A percentile compares a stretch with the other conserved stretches of the same genome.
Evolutionary conservation across 139 green algal species (phyloP).

Genomic region (Eudorina sp.): DNA sequence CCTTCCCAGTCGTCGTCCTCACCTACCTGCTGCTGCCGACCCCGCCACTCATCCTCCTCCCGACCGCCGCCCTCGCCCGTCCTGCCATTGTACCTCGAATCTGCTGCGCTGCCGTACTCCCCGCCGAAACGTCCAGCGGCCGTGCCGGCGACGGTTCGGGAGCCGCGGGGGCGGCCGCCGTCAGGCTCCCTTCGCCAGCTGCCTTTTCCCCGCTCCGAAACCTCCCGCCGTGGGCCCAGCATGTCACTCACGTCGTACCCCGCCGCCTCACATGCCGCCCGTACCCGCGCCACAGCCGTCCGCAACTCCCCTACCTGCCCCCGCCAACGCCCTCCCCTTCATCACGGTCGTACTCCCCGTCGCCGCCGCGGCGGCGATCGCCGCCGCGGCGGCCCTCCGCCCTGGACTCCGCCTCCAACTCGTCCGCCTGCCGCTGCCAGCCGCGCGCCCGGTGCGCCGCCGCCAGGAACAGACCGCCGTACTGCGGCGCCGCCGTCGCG

Average conservation of each 20-base stretch:
- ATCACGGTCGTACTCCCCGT: background rate
- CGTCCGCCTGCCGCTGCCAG: background rate
- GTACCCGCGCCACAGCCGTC: background rate
- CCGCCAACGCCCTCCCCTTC: background rate
- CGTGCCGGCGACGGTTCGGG: no score
- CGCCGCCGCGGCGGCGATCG: background rate
- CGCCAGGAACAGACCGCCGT: conserved; percentile 41
- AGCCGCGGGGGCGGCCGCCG: no score
- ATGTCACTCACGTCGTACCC: conserved; percentile 22
- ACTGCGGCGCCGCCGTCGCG: conserved; percentile 23
- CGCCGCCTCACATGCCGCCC: conserved; percentile 8
- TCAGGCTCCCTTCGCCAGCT: background rate
- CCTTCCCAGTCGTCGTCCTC: no score
- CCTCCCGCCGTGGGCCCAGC: background rate
- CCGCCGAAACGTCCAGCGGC: no score
- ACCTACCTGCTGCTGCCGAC: no score
- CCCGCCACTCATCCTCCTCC: background rate
- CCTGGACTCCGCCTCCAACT: background rate
- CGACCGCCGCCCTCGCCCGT: background rate
- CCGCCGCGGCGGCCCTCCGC: background rate
- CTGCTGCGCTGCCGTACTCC: no score
- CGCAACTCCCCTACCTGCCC: background rate
- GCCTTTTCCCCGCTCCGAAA: background rate
- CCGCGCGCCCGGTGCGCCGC: conserved; percentile 12
- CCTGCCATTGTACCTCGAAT: no score